Conservation (phyloP, 2,329 filamentous ascomycete species). For the Talaromyces piceae region DNA sequence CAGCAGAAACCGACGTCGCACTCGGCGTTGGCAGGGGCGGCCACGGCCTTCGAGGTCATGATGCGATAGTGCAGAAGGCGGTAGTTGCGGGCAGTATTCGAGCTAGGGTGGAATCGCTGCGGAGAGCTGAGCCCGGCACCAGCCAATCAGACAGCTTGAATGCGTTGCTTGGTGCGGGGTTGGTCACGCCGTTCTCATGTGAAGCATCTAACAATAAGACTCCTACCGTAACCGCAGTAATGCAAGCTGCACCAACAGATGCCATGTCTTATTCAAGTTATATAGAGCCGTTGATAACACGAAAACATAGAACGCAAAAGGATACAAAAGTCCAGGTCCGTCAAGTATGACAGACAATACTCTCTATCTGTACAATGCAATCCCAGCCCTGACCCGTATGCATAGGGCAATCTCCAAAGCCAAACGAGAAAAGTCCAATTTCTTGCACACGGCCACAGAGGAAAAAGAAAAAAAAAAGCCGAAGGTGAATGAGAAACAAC, state of each 20-base stretch:
- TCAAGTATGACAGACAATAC: conserved; percentile 9
- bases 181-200: too few species aligned
- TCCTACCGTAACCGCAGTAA: neutral
- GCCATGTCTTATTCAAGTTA: conserved; percentile 3
- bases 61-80: neutral
- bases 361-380: conserved; percentile 10
- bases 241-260: neutral
- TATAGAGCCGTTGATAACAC: neutral
- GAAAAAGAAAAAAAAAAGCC: too few species aligned
- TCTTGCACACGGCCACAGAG: neutral
- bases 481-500: too few species aligned
- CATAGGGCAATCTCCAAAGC: neutral
- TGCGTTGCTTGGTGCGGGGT: neutral
- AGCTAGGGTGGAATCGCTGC: neutral
- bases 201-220: too few species aligned
- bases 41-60: neutral
- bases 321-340: neutral
- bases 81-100: neutral
- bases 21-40: neutral
- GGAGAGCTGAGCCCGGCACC: neutral
- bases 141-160: neutral
- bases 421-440: neutral
- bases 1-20: neutral
- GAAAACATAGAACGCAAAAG: neutral
- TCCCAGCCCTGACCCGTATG: conserved; percentile 2